Percentiles rank a stretch among this genome's conserved stretches.
phyloP scores from a whole-genome alignment of 768 basidiomycete species.

The Boletus sensibilis region DNA sequence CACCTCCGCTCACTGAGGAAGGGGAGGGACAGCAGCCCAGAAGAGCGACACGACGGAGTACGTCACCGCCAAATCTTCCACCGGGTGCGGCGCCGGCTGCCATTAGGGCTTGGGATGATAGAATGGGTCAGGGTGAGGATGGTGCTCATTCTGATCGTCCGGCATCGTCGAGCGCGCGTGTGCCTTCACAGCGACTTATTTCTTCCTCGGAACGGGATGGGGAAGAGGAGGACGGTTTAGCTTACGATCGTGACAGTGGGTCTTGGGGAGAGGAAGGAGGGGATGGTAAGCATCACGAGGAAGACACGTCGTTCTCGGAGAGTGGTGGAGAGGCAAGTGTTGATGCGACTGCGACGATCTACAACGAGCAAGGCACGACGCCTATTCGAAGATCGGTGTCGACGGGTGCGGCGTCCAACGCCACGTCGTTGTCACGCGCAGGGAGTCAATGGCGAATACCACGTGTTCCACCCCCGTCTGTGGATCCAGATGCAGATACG shows the following conservation, averaged over 20 bases:
- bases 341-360: not conserved
- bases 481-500: conserved; percentile 29
- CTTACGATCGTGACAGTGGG: conserved; percentile 25
- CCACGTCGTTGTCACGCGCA: conserved; percentile 11
- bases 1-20: conserved; percentile 13
- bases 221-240: conserved; percentile 27
- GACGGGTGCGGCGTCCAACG: not conserved
- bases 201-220: conserved; percentile 33
- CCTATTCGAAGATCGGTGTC: conserved; percentile 12
- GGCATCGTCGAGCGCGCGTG: conserved; percentile 32
- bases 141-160: conserved; percentile 31
- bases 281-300: conserved; percentile 16
- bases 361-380: conserved; percentile 1
- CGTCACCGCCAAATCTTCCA: conserved; percentile 41
- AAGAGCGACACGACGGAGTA: conserved; percentile 31
- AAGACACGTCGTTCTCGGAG: conserved; percentile 12
- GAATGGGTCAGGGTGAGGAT: conserved; percentile 34
- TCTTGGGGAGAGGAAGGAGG: conserved; percentile 5
- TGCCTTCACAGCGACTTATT: conserved; percentile 35
- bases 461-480: conserved; percentile 40
- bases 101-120: conserved; percentile 38
- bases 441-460: conserved; percentile 29
- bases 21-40: conserved; percentile 17
- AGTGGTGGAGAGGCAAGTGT: conserved; percentile 6
- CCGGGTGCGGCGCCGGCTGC: conserved; percentile 41